phyloP scores from a whole-genome alignment of 2,329 filamentous ascomycete species.

The Fusarium chaquense region DNA sequence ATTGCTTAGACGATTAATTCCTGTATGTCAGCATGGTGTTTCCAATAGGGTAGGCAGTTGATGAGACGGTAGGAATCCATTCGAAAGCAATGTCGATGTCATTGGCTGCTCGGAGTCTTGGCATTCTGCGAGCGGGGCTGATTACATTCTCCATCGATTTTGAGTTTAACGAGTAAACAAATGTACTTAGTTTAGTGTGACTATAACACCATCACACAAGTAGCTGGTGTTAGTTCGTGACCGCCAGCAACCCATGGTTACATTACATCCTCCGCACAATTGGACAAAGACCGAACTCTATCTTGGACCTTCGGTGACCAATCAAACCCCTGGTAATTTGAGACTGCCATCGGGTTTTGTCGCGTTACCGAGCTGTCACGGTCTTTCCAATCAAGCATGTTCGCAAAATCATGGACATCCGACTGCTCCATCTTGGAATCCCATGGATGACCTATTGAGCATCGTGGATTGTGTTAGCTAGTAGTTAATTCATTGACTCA shows the following conservation, averaged over 20 bases:
- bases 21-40: neutral
- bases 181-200: neutral
- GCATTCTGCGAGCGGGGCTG: constrained; percentile 7
- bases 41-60: neutral
- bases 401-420: constrained; percentile 6
- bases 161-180: rapidly evolving
- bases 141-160: neutral
- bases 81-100: neutral
- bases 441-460: neutral
- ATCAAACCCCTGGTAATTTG: neutral
- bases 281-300: neutral
- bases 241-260: neutral
- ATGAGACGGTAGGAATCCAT: neutral
- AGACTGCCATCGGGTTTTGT: neutral
- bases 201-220: neutral
- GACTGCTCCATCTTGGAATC: constrained; percentile 10
- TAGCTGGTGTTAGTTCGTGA: rapidly evolving
- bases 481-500: neutral
- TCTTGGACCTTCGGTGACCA: neutral
- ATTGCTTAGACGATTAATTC: neutral
- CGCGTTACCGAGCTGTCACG: neutral
- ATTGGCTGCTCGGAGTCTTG: constrained; percentile 27
- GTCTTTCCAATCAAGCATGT: neutral
- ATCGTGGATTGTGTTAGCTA: neutral
- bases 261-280: neutral